Conservation (phyloP, 345 rosid genomes). For the Gossypium turneri region DNA sequence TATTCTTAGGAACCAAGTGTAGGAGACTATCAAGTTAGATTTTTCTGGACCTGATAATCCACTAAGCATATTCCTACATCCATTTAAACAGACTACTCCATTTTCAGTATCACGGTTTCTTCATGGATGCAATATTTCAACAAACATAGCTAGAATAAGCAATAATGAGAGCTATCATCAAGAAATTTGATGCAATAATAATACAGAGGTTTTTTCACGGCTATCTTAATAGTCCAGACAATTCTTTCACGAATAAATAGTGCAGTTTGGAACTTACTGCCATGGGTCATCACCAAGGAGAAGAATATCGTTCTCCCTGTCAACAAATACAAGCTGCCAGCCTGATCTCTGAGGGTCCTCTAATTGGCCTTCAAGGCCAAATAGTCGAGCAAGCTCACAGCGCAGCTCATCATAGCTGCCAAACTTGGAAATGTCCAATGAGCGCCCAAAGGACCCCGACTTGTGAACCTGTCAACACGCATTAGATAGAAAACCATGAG, state of each 20-base stretch:
- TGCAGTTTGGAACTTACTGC: conserved; percentile 58
- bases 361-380: conserved; percentile 96
- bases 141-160: too few relatives aligned
- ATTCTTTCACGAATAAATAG: background rate
- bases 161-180: too few relatives aligned
- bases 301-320: conserved; percentile 97
- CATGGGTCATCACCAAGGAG: conserved; percentile 99
- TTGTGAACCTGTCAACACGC: conserved; percentile 67
- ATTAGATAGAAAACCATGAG: background rate
- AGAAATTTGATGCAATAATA: background rate
- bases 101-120: too few relatives aligned
- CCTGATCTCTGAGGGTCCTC: conserved; percentile 99
- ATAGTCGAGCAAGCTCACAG: conserved; percentile 84
- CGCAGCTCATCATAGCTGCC: conserved; percentile 96
- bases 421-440: conserved; percentile 79
- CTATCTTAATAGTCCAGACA: background rate
- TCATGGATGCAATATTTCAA: too few relatives aligned
- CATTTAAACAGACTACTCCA: too few relatives aligned
- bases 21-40: too few relatives aligned
- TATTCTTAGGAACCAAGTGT: too few relatives aligned
- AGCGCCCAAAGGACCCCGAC: conserved; percentile 86
- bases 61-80: too few relatives aligned
- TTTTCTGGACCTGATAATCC: too few relatives aligned
- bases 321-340: conserved; percentile 99
- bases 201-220: background rate